These are phyloP conservation scores for Neurospora crassa DNA, from an alignment of 2,329 filamentous ascomycete species.

Conservation along the genomic window DNA sequence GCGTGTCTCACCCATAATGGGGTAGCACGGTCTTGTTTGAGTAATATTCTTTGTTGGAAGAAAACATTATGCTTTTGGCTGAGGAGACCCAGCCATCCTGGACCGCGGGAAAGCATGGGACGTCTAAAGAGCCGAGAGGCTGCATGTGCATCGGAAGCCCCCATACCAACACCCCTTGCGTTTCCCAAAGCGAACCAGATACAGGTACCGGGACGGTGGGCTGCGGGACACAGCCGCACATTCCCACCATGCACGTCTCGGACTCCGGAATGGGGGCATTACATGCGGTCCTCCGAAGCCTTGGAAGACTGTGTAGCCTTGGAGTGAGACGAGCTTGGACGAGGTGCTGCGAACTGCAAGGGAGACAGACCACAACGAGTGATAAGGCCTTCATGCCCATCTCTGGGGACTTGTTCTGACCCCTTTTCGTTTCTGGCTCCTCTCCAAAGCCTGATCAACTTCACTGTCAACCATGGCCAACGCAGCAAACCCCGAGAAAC, in stretches of 20 bases:
- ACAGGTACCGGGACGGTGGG: not conserved
- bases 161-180: not conserved
- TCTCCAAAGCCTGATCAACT: not conserved
- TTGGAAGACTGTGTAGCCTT: not conserved
- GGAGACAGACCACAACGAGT: not conserved
- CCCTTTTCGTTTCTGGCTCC: not conserved
- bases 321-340: not conserved
- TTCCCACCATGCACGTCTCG: not conserved
- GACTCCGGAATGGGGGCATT: not conserved
- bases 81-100: not conserved
- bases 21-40: not conserved
- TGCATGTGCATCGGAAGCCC: not conserved
- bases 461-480: not conserved
- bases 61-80: not conserved
- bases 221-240: not conserved
- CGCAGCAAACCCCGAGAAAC: slow-evolving; percentile 4
- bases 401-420: not conserved
- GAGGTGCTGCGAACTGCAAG: not conserved
- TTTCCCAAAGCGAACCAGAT: not conserved
- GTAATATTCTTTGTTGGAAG: not conserved
- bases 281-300: not conserved
- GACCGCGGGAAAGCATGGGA: not conserved
- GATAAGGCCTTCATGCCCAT: not conserved
- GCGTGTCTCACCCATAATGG: not conserved
- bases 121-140: not conserved